Base-by-base conservation (phyloP, 2,329 filamentous ascomycete genomes). In the Ophiostoma australiae region DNA sequence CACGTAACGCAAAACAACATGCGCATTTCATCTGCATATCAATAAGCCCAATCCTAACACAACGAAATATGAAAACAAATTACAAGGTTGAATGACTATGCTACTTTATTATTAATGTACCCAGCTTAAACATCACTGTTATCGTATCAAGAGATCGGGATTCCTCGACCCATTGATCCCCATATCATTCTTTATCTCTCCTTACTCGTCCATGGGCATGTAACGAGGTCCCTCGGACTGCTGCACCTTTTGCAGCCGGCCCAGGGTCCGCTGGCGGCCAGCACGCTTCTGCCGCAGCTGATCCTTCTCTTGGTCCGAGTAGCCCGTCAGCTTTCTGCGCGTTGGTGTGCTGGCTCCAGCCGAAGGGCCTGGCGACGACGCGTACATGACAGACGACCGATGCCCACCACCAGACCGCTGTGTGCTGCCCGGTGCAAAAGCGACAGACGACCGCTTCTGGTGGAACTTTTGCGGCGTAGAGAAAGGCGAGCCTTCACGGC, bases 261-360 rank as follows among this genome's bases (percentile, higher is more conserved):
- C 72, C 23, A 76, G 72, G 27, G 73, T 74, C 20, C 73, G 71
- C 63, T 73, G 70, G 15, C 75, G 72, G 73, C 81, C 84, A n/a
- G 82, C 82, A 73, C 83, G 79, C 78, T 85, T 86, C 72, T 83
- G 81, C 78, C 84, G 87, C 71, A 90, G 77, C 37, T 82, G 81
- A 37, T 79, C 80, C 80, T 88, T 89, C 77, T 90, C 89, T 69
- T 84, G 82, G 41, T 81, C 80, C 72, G 83, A 87, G 74, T 87
- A 90, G 23, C 86, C 86, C 72, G 83, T 88, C 71, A 90, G 75
- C 81, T 89, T 90, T 81, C 86, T 89, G 63, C 87, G 80, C 1
- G 86, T 84, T 35, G 86, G 81, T 27, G 84, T 84, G 68, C 70
- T 79, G 75, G 63, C 77, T 13, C 63, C 63, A 75, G 68, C 76